Conservation (phyloP, 2,329 filamentous ascomycete species). For the Penicillium sp. region DNA sequence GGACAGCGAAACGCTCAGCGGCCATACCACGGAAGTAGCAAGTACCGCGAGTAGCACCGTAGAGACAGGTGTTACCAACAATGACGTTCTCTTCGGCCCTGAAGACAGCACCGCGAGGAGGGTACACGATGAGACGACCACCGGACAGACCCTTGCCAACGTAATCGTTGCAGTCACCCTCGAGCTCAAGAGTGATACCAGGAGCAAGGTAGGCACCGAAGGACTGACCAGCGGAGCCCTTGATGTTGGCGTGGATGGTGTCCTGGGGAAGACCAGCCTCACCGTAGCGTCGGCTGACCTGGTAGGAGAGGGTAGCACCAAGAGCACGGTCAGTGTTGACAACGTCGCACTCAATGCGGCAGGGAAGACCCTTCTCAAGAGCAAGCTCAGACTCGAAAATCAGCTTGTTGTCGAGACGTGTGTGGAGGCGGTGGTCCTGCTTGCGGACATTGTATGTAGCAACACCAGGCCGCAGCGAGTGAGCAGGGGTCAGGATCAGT, state of each 20-base stretch:
- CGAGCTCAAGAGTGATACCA: constrained; percentile 88
- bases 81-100: constrained; percentile 95
- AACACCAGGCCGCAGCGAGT: constrained; percentile 88
- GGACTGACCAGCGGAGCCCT: constrained; percentile 92
- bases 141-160: constrained; percentile 94
- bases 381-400: constrained; percentile 93
- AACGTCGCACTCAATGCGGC: constrained; percentile 89
- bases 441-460: constrained; percentile 97
- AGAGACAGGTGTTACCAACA: constrained; percentile 90
- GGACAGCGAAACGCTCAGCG: constrained; percentile 91
- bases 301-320: constrained; percentile 91
- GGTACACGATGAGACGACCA: constrained; percentile 88
- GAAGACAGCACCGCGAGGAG: constrained; percentile 82
- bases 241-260: constrained; percentile 93
- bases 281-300: constrained; percentile 88
- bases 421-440: constrained; percentile 91
- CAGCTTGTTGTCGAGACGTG: constrained; percentile 92
- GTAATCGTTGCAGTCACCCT: constrained; percentile 95
- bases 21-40: constrained; percentile 97
- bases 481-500: constrained; percentile 88
- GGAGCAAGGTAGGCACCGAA: constrained; percentile 92
- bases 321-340: constrained; percentile 94
- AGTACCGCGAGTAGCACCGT: constrained; percentile 83
- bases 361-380: constrained; percentile 88
- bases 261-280: constrained; percentile 85